These are phyloP conservation scores for Fusarium sp. DNA, from an alignment of 2,329 filamentous ascomycete species.

Conservation along the genomic window DNA sequence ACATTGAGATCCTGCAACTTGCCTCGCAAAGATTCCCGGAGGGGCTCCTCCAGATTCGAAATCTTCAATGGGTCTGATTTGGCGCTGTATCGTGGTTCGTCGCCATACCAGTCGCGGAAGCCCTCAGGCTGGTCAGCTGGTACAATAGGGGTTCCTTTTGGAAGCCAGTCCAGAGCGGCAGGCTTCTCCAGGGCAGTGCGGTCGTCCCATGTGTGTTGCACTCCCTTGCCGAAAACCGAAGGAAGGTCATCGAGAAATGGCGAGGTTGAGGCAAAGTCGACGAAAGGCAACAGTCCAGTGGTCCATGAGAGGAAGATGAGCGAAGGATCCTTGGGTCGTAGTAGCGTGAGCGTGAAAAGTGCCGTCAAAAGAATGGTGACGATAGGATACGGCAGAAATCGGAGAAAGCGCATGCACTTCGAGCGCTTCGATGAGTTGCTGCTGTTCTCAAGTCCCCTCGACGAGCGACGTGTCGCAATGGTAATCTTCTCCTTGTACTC, in stretches of 20 bases:
- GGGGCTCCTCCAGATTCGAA: constrained; percentile 52
- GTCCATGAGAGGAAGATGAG: constrained; percentile 53
- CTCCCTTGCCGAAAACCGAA: constrained; percentile 42
- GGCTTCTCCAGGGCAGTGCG: constrained; percentile 44
- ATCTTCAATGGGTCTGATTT: constrained; percentile 54
- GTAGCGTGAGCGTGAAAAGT: constrained; percentile 39
- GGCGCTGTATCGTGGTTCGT: constrained; percentile 50
- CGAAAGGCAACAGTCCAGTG: constrained; percentile 47
- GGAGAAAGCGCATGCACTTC: constrained; percentile 11
- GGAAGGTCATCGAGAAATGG: constrained; percentile 44
- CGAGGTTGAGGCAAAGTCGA: constrained; percentile 50
- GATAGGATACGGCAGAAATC: constrained; percentile 34
- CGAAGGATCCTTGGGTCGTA: constrained; percentile 49
- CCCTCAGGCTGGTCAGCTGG: constrained; percentile 13
- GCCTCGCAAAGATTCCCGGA: constrained; percentile 45
- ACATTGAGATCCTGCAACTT: constrained; percentile 50
- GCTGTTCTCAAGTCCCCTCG: neutral
- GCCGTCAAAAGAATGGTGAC: constrained; percentile 42
- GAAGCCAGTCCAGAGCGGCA: constrained; percentile 41
- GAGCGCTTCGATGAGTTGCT: neutral
- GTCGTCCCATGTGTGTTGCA: constrained; percentile 44
- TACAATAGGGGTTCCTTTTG: constrained; percentile 10
- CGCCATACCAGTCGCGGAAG: constrained; percentile 45
- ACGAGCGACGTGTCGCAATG: neutral
- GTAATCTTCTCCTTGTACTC: constrained; percentile 30